Conservation (phyloP, 228 moss, liverwort and hornwort species). For the Sphagnum fallax region DNA sequence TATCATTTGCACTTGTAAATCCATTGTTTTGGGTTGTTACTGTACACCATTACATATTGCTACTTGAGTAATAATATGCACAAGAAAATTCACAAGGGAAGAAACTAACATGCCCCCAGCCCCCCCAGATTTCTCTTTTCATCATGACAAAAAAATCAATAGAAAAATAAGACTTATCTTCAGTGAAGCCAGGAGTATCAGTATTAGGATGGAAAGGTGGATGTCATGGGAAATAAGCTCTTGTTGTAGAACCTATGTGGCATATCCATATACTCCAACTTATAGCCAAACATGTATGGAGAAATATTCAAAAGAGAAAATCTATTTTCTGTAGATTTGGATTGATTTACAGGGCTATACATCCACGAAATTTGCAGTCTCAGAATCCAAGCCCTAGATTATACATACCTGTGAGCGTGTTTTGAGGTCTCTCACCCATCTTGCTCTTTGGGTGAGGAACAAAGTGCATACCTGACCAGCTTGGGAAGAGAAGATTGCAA, state of each 20-base stretch:
- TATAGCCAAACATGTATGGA: conserved; percentile 13
- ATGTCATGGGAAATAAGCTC: conserved; percentile 67
- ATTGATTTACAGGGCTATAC: neutral
- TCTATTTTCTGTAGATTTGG: neutral
- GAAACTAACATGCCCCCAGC: no score
- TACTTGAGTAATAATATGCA: no score
- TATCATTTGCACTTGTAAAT: no score
- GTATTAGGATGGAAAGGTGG: conserved; percentile 85
- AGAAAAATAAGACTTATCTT: conserved; percentile 36
- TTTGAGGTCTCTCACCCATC: neutral
- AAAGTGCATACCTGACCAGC: conserved; percentile 59
- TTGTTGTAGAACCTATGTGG: conserved; percentile 75
- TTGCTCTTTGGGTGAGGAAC: neutral
- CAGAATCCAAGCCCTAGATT: neutral
- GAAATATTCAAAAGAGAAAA: no score
- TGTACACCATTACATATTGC: no score
- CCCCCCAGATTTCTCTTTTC: no score
- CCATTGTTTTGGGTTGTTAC: no score
- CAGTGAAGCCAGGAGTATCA: conserved; percentile 50
- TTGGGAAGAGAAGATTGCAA: conserved; percentile 68
- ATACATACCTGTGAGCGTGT: neutral
- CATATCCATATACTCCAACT: conserved; percentile 85
- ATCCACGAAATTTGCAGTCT: neutral
- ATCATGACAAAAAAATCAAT: neutral
- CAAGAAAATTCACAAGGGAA: no score